A percentile compares a stretch with the other conserved stretches of the same genome.
phyloP scores from a whole-genome alignment of 2,329 filamentous ascomycete genomes.

The Pseudopyrenochaeta lycopersici region DNA sequence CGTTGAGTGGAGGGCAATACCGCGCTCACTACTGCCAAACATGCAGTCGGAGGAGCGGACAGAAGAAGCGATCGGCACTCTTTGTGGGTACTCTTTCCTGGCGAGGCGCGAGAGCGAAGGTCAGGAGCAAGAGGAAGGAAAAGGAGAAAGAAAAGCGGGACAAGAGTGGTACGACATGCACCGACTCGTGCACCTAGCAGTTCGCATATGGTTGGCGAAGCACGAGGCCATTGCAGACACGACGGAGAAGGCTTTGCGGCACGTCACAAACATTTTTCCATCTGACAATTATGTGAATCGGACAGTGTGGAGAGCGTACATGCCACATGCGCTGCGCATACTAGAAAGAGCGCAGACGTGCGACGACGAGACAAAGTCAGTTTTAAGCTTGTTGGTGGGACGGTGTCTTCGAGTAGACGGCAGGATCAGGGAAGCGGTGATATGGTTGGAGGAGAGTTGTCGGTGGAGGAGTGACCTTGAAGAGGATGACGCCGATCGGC shows the following conservation, averaged over 20 bases:
- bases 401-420: neutral
- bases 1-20: neutral
- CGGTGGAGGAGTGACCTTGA: neutral
- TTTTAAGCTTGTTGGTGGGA: neutral
- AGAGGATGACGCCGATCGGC: neutral
- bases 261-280: neutral
- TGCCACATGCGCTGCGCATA: neutral
- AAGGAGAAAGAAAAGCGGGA: too few relatives aligned
- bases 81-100: slow-evolving; percentile 14
- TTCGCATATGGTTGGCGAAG: slow-evolving; percentile 3
- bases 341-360: neutral
- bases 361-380: neutral
- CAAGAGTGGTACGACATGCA: slow-evolving; percentile 10
- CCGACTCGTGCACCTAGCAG: slow-evolving; percentile 10
- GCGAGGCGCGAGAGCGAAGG: neutral
- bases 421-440: neutral
- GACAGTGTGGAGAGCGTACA: slow-evolving; percentile 6
- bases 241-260: neutral
- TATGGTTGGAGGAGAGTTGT: neutral
- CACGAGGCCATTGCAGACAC: neutral
- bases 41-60: neutral
- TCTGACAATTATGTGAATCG: neutral
- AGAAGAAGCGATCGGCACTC: slow-evolving; percentile 4
- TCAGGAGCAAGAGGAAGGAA: neutral
- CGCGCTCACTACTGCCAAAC: neutral